These are phyloP conservation scores for Fibroporia radiculosa DNA, from an alignment of 768 basidiomycete species.

Conservation along the genomic window DNA sequence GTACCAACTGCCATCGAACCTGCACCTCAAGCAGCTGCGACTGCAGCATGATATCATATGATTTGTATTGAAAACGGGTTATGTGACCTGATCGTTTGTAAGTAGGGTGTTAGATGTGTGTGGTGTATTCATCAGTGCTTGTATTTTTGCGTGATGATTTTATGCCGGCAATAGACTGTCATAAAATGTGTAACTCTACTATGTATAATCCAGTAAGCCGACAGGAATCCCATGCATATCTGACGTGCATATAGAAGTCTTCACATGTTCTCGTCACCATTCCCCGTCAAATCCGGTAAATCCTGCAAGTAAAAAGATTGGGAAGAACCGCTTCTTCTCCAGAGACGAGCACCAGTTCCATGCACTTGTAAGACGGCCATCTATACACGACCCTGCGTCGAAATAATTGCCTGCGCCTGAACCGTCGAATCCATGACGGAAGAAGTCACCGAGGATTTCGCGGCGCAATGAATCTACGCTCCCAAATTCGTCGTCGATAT, in stretches of 20 bases:
- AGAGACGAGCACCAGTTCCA: constrained; percentile 88
- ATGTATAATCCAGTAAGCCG: no score
- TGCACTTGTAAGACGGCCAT: constrained; percentile 79
- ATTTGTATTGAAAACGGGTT: neutral
- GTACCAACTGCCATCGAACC: neutral
- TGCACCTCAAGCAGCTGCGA: neutral
- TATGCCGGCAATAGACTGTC: no score
- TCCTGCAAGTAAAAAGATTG: constrained; percentile 68
- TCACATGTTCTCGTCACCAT: constrained; percentile 49
- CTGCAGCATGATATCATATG: neutral
- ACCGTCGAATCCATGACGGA: constrained; percentile 83
- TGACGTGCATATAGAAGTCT: no score
- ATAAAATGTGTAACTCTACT: no score
- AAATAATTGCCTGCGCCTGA: constrained; percentile 90
- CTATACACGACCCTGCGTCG: constrained; percentile 80
- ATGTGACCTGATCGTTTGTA: no score
- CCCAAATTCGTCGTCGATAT: constrained; percentile 80
- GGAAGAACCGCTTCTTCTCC: constrained; percentile 84
- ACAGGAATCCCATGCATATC: no score
- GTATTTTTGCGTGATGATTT: no score
- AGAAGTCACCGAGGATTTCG: constrained; percentile 79
- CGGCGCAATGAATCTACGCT: constrained; percentile 57
- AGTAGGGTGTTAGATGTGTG: no score
- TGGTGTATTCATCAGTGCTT: no score
- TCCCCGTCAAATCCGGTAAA: constrained; percentile 84